These are phyloP conservation scores for Blastobotrys proliferans DNA, from an alignment of 1,139 yeast species.

Conservation along the genomic window DNA sequence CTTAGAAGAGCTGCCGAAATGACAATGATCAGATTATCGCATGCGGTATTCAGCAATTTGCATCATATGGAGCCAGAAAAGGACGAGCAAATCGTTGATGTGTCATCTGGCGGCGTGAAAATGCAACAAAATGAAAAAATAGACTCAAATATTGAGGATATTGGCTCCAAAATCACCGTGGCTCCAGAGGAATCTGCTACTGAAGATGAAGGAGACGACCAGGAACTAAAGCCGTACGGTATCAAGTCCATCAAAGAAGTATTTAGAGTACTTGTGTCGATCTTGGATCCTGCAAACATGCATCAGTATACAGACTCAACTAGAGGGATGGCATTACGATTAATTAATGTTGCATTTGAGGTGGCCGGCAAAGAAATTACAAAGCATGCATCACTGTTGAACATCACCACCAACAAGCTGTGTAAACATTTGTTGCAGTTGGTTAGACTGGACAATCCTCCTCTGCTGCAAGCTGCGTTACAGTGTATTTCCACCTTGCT, in stretches of 20 bases:
- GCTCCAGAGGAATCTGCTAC: slow-evolving; percentile 1
- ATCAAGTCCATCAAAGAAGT: slow-evolving; percentile 64
- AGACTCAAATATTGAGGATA: slow-evolving; percentile 19
- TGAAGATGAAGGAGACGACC: slow-evolving; percentile 9
- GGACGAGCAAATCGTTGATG: slow-evolving; percentile 23
- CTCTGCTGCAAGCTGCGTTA: slow-evolving; percentile 69
- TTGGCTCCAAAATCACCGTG: slow-evolving; percentile 20
- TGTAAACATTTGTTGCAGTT: slow-evolving; percentile 80
- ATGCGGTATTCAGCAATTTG: slow-evolving; percentile 59
- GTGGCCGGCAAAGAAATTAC: slow-evolving; percentile 70
- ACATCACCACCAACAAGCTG: slow-evolving; percentile 69
- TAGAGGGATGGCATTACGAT: slow-evolving; percentile 72
- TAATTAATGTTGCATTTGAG: slow-evolving; percentile 77
- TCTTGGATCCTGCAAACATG: slow-evolving; percentile 78
- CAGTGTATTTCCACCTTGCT: slow-evolving; percentile 64
- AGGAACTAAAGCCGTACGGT: slow-evolving; percentile 48
- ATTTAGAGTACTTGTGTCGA: slow-evolving; percentile 72
- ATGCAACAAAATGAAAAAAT: slow-evolving; percentile 8
- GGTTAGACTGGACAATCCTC: slow-evolving; percentile 64
- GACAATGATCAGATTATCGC: slow-evolving; percentile 67
- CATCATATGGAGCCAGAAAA: slow-evolving; percentile 51
- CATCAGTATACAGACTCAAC: slow-evolving; percentile 85
- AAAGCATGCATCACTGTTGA: slow-evolving; percentile 61
- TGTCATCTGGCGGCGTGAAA: slow-evolving; percentile 14
- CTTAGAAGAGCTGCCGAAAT: slow-evolving; percentile 86